These are phyloP conservation scores for Amoeboaphelidium protococcarum DNA, from an alignment of 371 early-diverging fungal genomes.

Conservation along the genomic window DNA sequence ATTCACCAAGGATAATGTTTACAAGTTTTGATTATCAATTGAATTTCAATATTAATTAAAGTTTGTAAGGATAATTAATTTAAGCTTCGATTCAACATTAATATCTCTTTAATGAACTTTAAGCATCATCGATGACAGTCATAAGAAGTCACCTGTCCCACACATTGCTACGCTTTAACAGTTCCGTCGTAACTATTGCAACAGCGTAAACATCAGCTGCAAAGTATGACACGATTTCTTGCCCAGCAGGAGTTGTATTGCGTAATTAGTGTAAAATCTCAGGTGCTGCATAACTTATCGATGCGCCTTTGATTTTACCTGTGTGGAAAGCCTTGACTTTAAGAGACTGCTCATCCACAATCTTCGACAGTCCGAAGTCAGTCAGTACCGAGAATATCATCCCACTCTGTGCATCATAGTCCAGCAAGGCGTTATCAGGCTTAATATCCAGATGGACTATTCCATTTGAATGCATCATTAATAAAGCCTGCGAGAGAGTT, in stretches of 20 bases:
- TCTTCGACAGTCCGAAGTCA: neutral
- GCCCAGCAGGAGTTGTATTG: too few species aligned
- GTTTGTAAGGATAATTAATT: too few species aligned
- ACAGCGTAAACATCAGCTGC: too few species aligned
- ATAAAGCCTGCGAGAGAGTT: neutral
- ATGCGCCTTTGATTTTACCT: neutral
- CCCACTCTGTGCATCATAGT: neutral
- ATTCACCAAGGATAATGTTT: conserved; percentile 40
- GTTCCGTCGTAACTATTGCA: too few species aligned
- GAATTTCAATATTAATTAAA: too few species aligned
- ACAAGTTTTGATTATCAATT: conserved; percentile 43
- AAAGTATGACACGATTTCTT: too few species aligned
- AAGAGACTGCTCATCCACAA: neutral
- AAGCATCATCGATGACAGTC: too few species aligned
- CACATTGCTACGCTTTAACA: too few species aligned
- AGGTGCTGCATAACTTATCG: neutral
- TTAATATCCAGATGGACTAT: neutral
- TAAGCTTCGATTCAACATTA: too few species aligned
- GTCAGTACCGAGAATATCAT: neutral
- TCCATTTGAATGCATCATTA: neutral
- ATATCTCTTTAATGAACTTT: too few species aligned
- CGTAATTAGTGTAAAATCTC: too few species aligned
- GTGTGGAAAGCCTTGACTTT: neutral
- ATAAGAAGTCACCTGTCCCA: too few species aligned
- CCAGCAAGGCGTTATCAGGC: neutral